These are phyloP conservation scores for Exutisphaerella laricina DNA, from an alignment of 2,329 filamentous ascomycete species.

Conservation along the genomic window DNA sequence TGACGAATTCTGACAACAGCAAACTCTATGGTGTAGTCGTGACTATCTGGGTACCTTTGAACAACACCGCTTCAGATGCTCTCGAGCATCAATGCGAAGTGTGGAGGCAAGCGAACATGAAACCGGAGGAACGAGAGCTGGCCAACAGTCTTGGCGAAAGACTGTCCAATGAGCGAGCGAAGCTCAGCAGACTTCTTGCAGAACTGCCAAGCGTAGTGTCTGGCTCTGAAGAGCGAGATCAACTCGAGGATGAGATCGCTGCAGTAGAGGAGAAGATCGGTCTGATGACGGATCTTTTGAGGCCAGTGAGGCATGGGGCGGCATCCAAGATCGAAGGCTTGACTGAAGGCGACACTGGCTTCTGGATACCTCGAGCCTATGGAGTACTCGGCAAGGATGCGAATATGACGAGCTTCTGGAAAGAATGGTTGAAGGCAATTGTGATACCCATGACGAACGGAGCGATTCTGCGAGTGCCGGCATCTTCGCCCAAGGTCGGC, in stretches of 20 bases:
- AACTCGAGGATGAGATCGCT: conserved; percentile 89
- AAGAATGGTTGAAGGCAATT: conserved; percentile 92
- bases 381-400: conserved; percentile 83
- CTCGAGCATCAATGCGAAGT: conserved; percentile 60
- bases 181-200: conserved; percentile 80
- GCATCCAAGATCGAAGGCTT: conserved; percentile 96
- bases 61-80: conserved; percentile 73
- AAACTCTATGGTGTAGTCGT: conserved; percentile 89
- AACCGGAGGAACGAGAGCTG: conserved; percentile 81
- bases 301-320: conserved; percentile 86
- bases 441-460: conserved; percentile 95
- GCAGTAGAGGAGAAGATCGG: conserved; percentile 94
- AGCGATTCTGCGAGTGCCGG: conserved; percentile 70
- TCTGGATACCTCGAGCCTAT: conserved; percentile 93
- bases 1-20: conserved; percentile 89
- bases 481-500: conserved; percentile 83
- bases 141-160: conserved; percentile 87
- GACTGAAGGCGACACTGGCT: conserved; percentile 88
- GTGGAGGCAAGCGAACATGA: conserved; percentile 64
- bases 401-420: conserved; percentile 87
- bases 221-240: conserved; percentile 73
- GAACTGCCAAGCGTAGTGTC: conserved; percentile 74
- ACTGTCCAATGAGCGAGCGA: conserved; percentile 78
- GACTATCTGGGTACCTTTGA: conserved; percentile 87
- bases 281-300: conserved; percentile 91